phyloP scores from a whole-genome alignment of 441 rosid genomes.

The Iberis amara region DNA sequence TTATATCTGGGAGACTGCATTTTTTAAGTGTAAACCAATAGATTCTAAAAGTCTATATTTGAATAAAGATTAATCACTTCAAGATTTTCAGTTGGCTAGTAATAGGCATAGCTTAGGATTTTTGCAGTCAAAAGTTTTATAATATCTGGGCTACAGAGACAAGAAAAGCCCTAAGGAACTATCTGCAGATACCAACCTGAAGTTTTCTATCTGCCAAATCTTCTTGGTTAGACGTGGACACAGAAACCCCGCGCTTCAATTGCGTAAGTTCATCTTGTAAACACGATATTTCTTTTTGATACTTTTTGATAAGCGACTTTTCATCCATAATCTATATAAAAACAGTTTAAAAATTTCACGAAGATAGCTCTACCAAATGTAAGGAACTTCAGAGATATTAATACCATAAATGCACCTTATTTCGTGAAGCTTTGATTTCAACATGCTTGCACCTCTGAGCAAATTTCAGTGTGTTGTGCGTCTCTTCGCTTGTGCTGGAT shows the following conservation, averaged over 20 bases:
- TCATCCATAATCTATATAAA: conserved; percentile 75
- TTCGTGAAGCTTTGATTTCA: conserved; percentile 79
- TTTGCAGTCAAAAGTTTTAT: conserved; percentile 5
- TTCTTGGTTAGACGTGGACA: conserved; percentile 56
- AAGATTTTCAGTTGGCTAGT: conserved; percentile 4
- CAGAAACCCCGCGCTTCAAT: conserved; percentile 51
- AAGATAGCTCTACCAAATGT: conserved; percentile 18
- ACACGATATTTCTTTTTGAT: conserved; percentile 78
- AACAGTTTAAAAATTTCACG: conserved; percentile 9
- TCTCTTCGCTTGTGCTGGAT: conserved; percentile 83
- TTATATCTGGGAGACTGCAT: conserved; percentile 20
- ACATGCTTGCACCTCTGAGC: conserved; percentile 84
- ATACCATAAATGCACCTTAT: conserved; percentile 53
- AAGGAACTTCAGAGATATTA: conserved; percentile 14
- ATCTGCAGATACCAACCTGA: conserved; percentile 56
- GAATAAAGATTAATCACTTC: conserved; percentile 1
- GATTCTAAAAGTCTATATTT: neutral
- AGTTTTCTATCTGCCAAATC: conserved; percentile 77
- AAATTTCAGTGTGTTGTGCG: conserved; percentile 92
- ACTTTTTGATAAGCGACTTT: conserved; percentile 86
- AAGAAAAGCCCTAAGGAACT: conserved; percentile 14
- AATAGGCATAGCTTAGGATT: conserved; percentile 3
- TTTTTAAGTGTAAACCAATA: conserved; percentile 19
- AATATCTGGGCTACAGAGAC: conserved; percentile 1
- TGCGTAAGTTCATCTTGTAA: conserved; percentile 83